A percentile compares a stretch with the other conserved stretches of the same genome.
phyloP scores from a whole-genome alignment of 83 land plant species.

The Picea mariana region DNA sequence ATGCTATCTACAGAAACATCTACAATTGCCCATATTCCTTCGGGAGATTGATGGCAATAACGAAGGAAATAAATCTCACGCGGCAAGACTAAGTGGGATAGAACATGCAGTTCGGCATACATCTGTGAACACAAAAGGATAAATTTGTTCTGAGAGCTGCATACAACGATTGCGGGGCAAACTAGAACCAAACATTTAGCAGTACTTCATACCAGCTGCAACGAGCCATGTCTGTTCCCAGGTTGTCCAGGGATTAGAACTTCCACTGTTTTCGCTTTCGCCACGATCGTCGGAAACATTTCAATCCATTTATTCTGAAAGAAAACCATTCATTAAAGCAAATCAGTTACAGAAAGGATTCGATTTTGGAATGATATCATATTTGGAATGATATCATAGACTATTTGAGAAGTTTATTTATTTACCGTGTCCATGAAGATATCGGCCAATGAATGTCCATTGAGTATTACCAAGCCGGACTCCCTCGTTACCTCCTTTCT shows the following conservation, averaged over 20 bases:
- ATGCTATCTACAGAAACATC: conserved; percentile 42
- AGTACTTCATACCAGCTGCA: conserved; percentile 17
- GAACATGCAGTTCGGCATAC: conserved; percentile 50
- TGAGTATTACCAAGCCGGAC: conserved; percentile 69
- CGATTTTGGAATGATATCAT: not conserved
- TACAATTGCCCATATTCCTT: conserved; percentile 48
- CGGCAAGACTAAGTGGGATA: conserved; percentile 42
- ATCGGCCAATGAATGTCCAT: conserved; percentile 72
- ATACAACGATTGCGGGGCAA: not conserved
- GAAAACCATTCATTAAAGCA: not conserved
- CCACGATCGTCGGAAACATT: conserved; percentile 78
- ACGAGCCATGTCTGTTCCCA: conserved; percentile 19
- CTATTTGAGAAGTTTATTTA: not conserved
- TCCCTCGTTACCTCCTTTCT: conserved; percentile 63
- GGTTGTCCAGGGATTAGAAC: not conserved
- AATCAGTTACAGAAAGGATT: not conserved
- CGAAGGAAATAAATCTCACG: conserved; percentile 47
- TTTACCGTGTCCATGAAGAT: conserved; percentile 86
- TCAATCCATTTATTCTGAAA: conserved; percentile 82
- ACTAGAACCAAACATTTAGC: not conserved
- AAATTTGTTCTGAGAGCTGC: not conserved
- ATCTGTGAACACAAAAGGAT: conserved; percentile 30
- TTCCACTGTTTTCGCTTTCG: conserved; percentile 50
- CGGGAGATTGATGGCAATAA: conserved; percentile 41
- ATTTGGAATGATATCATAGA: no score